Base-by-base conservation (phyloP, 257 asterid genomes). In the Echites panduratus region DNA sequence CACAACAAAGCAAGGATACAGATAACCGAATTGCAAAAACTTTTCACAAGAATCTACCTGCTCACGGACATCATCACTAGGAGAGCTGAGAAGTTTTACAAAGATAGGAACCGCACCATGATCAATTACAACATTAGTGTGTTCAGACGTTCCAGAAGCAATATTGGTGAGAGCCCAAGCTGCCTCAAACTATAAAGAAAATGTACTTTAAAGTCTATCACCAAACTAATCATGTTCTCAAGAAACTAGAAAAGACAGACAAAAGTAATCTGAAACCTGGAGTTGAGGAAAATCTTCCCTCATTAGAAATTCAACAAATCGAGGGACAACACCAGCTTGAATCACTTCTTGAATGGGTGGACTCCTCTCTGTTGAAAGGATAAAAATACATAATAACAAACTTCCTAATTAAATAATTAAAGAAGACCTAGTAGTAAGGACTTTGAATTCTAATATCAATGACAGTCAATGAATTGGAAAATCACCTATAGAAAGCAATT, bases 91-190 rank as follows among this genome's bases (percentile, higher is more conserved):
- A 81, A 92, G 98, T 77, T 85, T 80, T 26, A 88, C 96, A 80
- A 92, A 90, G 52, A 82, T 79, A 26, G 98, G 96, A 50, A 92
- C 88, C 27, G 98, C 96, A 12, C 96, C 96, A 76, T 87, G 91
- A 81, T 92, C 94, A 75, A 92, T 88, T 22, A 92, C 96, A 68
- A 92, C 96, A 78, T 84, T 85, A 7, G 98, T 92, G 82, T 92
- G 92, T 64, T 92, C 98, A 67, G 98, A 92, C 64, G 96, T 92
- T 44, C 98, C 98, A 40, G 98, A 92, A 63, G 96, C 96, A 77
- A 92, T 87, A 80, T 92, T 92, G 7, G 98, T 92, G 80, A 92
- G 90, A 35, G 98, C 98, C 98, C 98, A 92, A 66, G 98, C 96
- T 41, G 98, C 98, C 85, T 92, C 98, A 77, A 92, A 90, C 98